These are phyloP conservation scores for Cercospora brassicicola DNA, from an alignment of 2,329 filamentous ascomycete genomes.

Conservation along the genomic window DNA sequence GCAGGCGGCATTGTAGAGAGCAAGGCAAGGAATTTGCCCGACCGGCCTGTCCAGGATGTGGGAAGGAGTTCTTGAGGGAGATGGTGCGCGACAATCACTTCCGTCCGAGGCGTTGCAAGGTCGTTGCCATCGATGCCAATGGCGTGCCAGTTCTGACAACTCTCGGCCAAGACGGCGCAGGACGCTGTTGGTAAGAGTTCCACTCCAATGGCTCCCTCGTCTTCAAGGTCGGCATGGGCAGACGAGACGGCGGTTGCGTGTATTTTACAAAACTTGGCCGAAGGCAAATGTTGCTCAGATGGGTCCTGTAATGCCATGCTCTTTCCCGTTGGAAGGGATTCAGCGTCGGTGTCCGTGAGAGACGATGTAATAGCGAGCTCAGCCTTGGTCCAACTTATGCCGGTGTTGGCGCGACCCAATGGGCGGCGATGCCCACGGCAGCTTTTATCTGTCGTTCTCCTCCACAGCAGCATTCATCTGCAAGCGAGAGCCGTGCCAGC, in stretches of 20 bases:
- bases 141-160: background rate
- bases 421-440: too few species aligned
- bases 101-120: background rate
- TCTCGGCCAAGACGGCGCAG: background rate
- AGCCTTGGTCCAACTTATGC: too few species aligned
- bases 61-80: background rate
- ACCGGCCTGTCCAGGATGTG: background rate
- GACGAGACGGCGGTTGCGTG: too few species aligned
- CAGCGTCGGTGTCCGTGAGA: too few species aligned
- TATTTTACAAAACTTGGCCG: background rate
- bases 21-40: background rate
- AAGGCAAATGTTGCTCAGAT: background rate
- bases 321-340: too few species aligned
- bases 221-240: too few species aligned
- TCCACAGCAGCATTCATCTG: too few species aligned
- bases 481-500: too few species aligned
- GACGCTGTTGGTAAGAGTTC: background rate
- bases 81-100: background rate
- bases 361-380: too few species aligned
- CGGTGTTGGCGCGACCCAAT: too few species aligned
- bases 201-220: too few species aligned
- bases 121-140: background rate
- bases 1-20: background rate
- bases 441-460: too few species aligned
- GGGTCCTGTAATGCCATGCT: background rate